A percentile compares a stretch with the other conserved stretches of the same genome.
Conservation (phyloP, 495 filamentous ascomycete species). For the Aspergillus funiculosus region DNA sequence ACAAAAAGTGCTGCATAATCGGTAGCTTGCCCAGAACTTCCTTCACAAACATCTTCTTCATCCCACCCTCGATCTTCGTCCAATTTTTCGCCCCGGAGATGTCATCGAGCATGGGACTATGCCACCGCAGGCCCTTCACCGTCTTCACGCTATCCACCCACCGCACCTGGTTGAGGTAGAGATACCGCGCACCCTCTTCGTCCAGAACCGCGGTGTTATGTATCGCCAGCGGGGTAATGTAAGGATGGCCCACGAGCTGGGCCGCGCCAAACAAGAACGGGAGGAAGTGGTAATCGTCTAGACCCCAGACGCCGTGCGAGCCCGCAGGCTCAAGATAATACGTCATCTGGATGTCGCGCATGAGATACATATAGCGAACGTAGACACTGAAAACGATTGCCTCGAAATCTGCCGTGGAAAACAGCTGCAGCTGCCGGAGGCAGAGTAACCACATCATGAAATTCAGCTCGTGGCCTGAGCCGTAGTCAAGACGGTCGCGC, state of each 20-base stretch:
- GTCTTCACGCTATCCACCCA: constrained; percentile 97
- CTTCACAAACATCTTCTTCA: constrained; percentile 91
- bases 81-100: constrained; percentile 89
- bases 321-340: constrained; percentile 96
- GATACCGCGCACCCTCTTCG: constrained; percentile 71
- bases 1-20: constrained; percentile 97
- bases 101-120: constrained; percentile 97
- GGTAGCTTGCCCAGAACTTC: constrained; percentile 92
- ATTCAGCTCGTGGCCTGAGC: constrained; percentile 93
- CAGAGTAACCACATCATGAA: constrained; percentile 92
- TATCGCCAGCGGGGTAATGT: constrained; percentile 79
- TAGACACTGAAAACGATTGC: constrained; percentile 72
- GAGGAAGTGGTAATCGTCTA: constrained; percentile 96
- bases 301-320: constrained; percentile 91
- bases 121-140: constrained; percentile 91
- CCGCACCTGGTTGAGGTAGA: constrained; percentile 87
- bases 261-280: constrained; percentile 95
- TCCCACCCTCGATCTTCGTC: constrained; percentile 87
- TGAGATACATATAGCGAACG: constrained; percentile 68
- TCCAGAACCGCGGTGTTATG: constrained; percentile 82
- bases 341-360: constrained; percentile 77
- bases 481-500: constrained; percentile 86
- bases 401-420: constrained; percentile 60
- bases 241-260: constrained; percentile 80
- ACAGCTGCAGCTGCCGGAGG: constrained; percentile 70